phyloP scores from a whole-genome alignment of 352 stramenopile species.

The Lagenidium giganteum region DNA sequence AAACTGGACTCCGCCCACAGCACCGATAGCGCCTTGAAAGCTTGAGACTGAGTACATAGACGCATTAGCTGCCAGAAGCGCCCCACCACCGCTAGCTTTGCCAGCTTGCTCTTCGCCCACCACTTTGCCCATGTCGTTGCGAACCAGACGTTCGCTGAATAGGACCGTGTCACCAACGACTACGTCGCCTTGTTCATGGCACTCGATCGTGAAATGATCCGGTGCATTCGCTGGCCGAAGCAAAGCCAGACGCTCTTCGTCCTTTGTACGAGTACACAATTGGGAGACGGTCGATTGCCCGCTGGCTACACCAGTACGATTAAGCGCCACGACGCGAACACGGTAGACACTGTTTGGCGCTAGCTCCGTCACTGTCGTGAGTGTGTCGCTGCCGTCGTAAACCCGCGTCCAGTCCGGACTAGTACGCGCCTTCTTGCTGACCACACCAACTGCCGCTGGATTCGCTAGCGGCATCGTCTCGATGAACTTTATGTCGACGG shows the following conservation, averaged over 20 bases:
- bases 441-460: not conserved
- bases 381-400: slow-evolving; percentile 76
- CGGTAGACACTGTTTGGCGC: slow-evolving; percentile 81
- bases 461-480: slow-evolving; percentile 35
- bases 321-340: slow-evolving; percentile 78
- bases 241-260: slow-evolving; percentile 37
- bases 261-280: slow-evolving; percentile 64
- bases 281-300: slow-evolving; percentile 77
- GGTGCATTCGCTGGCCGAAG: slow-evolving; percentile 37
- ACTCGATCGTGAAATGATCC: slow-evolving; percentile 74
- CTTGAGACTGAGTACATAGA: slow-evolving; percentile 56
- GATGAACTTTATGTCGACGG: slow-evolving; percentile 72
- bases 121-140: slow-evolving; percentile 31
- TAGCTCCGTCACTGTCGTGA: slow-evolving; percentile 59
- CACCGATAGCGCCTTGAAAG: slow-evolving; percentile 10
- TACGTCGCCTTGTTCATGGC: slow-evolving; percentile 66
- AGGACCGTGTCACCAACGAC: slow-evolving; percentile 88
- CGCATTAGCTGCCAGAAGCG: slow-evolving; percentile 6
- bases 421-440: too few species aligned
- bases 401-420: slow-evolving; percentile 55
- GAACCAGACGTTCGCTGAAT: slow-evolving; percentile 89
- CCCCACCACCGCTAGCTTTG: not conserved
- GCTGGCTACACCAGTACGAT: slow-evolving; percentile 48
- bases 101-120: slow-evolving; percentile 17
- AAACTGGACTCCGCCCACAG: slow-evolving; percentile 12